Evolutionary conservation across 331 rosid species (phyloP).

Genomic region (Acacia pycnantha): DNA sequence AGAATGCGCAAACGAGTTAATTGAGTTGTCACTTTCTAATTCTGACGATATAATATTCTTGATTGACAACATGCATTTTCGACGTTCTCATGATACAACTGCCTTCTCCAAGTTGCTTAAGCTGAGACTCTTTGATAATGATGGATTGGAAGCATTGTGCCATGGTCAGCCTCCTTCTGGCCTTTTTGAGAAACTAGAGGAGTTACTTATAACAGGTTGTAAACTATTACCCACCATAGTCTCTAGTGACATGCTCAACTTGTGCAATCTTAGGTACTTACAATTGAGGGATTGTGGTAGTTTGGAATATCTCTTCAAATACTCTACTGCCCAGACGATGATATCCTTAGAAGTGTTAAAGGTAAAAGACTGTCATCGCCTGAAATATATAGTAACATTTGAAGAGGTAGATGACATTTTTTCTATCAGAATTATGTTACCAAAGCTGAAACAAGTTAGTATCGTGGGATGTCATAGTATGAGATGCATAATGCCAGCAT

Average conservation of each 20-base stretch:
- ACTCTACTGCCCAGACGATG: conserved; percentile 21
- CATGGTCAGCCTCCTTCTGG: not conserved
- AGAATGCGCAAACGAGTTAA: not conserved
- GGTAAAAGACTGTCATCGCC: not conserved
- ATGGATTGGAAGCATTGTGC: not conserved
- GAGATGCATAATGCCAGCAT: conserved; percentile 6
- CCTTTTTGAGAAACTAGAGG: conserved; percentile 6
- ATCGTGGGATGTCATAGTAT: conserved; percentile 16
- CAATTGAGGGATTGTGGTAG: not conserved
- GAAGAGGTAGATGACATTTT: not conserved
- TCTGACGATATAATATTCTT: not conserved
- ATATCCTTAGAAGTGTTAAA: not conserved
- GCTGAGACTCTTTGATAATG: not conserved
- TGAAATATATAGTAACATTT: not conserved
- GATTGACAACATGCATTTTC: not conserved
- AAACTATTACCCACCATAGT: not conserved
- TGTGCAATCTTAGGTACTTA: not conserved
- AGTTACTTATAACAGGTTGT: not conserved
- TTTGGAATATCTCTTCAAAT: conserved; percentile 9
- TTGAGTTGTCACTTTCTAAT: not conserved
- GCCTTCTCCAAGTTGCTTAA: not conserved
- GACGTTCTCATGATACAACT: not conserved
- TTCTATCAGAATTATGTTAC: not conserved
- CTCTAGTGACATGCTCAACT: not conserved
- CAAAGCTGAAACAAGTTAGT: conserved; percentile 14